A percentile compares a stretch with the other conserved stretches of the same genome.
phyloP scores from a whole-genome alignment of 1,284 basidiomycete species.

The Ganoderma lucidum region DNA sequence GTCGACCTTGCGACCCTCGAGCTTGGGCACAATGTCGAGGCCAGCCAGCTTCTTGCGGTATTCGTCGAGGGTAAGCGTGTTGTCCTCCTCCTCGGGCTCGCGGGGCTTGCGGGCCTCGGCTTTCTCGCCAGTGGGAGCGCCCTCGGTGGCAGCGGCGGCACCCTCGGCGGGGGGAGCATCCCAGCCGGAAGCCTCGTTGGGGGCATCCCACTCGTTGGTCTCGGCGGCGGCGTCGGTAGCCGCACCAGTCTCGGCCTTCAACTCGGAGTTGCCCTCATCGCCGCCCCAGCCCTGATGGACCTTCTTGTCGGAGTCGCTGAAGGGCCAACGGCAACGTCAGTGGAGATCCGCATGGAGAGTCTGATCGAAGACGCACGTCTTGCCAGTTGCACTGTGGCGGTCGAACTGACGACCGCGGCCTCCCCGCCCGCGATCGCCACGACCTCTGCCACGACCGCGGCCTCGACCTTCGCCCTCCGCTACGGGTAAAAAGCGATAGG shows the following conservation, averaged over 20 bases:
- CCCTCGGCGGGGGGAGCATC: constrained; percentile 50
- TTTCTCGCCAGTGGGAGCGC: constrained; percentile 45
- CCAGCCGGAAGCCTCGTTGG: constrained; percentile 41
- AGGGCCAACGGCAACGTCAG: constrained; percentile 24
- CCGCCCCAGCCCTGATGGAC: constrained; percentile 93
- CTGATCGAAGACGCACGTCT: constrained; percentile 58
- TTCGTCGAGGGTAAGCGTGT: constrained; percentile 88
- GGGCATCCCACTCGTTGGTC: constrained; percentile 53
- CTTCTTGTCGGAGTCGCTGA: constrained; percentile 91
- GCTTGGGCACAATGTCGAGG: constrained; percentile 64
- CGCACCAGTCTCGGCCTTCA: constrained; percentile 73
- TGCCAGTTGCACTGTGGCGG: constrained; percentile 86
- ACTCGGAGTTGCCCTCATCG: constrained; percentile 82
- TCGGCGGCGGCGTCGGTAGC: constrained; percentile 48
- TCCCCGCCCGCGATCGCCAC: constrained; percentile 57
- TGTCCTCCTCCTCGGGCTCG: constrained; percentile 90
- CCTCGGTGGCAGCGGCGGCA: constrained; percentile 41
- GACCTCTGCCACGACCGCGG: constrained; percentile 52
- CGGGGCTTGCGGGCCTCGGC: constrained; percentile 48
- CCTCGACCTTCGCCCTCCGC: constrained; percentile 62
- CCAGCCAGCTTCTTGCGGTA: constrained; percentile 81
- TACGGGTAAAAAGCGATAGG: constrained; percentile 34
- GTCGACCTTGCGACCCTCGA: constrained; percentile 74
- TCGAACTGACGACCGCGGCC: constrained; percentile 80
- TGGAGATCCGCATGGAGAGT: neutral